Percentiles rank a stretch among this genome's conserved stretches.
These are phyloP conservation scores for Hapsidospora chrysogenum DNA, from an alignment of 495 filamentous ascomycete genomes.

Conservation along the genomic window DNA sequence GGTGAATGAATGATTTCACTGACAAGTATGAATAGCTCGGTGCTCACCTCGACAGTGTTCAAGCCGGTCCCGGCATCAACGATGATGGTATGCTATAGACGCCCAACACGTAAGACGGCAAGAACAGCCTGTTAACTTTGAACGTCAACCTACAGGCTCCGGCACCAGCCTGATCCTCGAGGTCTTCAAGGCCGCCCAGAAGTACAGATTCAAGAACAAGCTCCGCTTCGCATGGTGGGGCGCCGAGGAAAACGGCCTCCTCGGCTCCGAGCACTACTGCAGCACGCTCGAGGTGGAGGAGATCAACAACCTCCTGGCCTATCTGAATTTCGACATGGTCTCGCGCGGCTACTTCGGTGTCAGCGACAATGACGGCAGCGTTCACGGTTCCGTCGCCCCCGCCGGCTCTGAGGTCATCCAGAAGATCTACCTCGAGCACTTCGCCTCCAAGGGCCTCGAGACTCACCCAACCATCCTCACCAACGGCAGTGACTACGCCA, in stretches of 20 bases:
- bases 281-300: constrained; percentile 6
- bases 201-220: constrained; percentile 19
- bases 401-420: constrained; percentile 15
- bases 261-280: constrained; percentile 30
- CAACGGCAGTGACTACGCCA: constrained; percentile 17
- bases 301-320: constrained; percentile 12
- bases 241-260: constrained; percentile 36
- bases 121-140: too few species aligned
- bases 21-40: constrained; percentile 40
- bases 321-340: constrained; percentile 33
- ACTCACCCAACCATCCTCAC: constrained; percentile 6
- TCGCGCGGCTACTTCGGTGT: constrained; percentile 37
- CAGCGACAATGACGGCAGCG: constrained; percentile 20
- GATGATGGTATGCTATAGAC: constrained; percentile 17
- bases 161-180: constrained; percentile 24
- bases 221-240: constrained; percentile 30
- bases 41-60: constrained; percentile 26
- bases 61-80: constrained; percentile 25
- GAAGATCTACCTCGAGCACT: constrained; percentile 7
- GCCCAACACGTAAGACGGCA: too few species aligned
- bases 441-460: constrained; percentile 10
- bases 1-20: constrained; percentile 43
- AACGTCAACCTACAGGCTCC: too few species aligned
- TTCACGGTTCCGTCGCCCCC: constrained; percentile 13
- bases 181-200: constrained; percentile 12